Conservation (phyloP, 768 basidiomycete species). For the Gymnopilus dilepis region DNA sequence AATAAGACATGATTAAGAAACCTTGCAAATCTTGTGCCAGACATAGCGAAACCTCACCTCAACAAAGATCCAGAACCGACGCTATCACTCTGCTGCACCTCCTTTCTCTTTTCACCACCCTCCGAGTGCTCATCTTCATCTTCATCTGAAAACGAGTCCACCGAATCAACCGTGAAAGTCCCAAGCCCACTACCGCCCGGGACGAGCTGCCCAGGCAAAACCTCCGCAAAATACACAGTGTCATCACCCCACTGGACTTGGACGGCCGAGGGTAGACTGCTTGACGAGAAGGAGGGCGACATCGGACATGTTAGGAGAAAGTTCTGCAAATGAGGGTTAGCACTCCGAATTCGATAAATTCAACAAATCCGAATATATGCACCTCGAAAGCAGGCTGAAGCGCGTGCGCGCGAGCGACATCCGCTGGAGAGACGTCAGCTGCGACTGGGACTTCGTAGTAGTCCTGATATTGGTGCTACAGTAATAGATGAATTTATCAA, state of each 20-base stretch:
- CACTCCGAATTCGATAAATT: not conserved
- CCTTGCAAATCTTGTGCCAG: not conserved
- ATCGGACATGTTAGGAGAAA: conserved; percentile 44
- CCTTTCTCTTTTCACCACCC: no score
- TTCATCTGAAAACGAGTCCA: conserved; percentile 25
- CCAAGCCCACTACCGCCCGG: conserved; percentile 44
- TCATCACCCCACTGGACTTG: conserved; percentile 38
- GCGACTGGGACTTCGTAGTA: conserved; percentile 42
- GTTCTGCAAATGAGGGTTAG: conserved; percentile 27
- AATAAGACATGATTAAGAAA: not conserved
- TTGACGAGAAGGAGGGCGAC: conserved; percentile 40
- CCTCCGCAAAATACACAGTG: conserved; percentile 44
- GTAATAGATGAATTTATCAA: not conserved
- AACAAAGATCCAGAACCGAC: conserved; percentile 35
- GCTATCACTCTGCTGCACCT: no score
- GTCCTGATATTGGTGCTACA: conserved; percentile 36
- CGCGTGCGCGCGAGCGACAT: conserved; percentile 36
- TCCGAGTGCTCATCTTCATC: no score
- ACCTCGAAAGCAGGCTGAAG: conserved; percentile 36
- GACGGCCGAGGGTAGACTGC: conserved; percentile 38
- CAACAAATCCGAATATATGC: not conserved
- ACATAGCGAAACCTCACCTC: conserved; percentile 24
- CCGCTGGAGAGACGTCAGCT: conserved; percentile 38
- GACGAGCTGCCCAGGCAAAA: conserved; percentile 37
- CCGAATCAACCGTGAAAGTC: conserved; percentile 35